Evolutionary conservation across 495 filamentous ascomycete genomes (phyloP).

Genomic region (Penicillium ochrochloron): DNA sequence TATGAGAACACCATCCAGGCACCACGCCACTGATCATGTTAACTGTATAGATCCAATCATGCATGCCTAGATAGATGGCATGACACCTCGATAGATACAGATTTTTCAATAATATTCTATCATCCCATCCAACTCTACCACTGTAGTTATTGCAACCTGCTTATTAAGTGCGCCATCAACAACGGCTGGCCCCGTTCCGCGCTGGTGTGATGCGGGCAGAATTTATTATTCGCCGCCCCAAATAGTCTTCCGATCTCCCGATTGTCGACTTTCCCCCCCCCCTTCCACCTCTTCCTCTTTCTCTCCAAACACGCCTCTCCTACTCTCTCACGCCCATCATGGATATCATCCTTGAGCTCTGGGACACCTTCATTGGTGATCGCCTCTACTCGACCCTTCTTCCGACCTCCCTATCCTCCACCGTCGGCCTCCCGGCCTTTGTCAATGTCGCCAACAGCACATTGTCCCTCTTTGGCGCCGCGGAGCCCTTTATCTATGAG

Average conservation of each 20-base stretch:
- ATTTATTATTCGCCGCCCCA: slow-evolving; percentile 33
- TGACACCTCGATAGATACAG: background rate
- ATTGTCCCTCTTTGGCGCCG: slow-evolving; percentile 47
- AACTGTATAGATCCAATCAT: background rate
- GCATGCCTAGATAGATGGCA: background rate
- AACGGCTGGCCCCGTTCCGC: slow-evolving; percentile 45
- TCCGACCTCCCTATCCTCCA: slow-evolving; percentile 61
- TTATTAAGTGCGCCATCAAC: slow-evolving; percentile 25
- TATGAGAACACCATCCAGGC: background rate
- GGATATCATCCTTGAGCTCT: slow-evolving; percentile 88
- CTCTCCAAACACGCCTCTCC: slow-evolving; percentile 5
- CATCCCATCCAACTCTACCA: background rate
- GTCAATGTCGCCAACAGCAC: slow-evolving; percentile 47
- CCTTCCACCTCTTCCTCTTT: slow-evolving; percentile 16
- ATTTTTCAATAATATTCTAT: background rate
- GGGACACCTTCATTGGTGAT: slow-evolving; percentile 85
- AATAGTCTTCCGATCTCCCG: slow-evolving; percentile 3
- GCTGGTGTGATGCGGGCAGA: slow-evolving; percentile 44
- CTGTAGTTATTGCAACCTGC: slow-evolving; percentile 1
- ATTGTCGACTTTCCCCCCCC: background rate
- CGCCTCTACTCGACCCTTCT: slow-evolving; percentile 73
- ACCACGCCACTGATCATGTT: background rate
- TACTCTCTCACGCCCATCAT: slow-evolving; percentile 49
- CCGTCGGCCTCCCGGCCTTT: slow-evolving; percentile 48
- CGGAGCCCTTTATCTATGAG: slow-evolving; percentile 63